A percentile compares a stretch with the other conserved stretches of the same genome.
phyloP scores from a whole-genome alignment of 768 basidiomycete species.

The Trametes cingulata region DNA sequence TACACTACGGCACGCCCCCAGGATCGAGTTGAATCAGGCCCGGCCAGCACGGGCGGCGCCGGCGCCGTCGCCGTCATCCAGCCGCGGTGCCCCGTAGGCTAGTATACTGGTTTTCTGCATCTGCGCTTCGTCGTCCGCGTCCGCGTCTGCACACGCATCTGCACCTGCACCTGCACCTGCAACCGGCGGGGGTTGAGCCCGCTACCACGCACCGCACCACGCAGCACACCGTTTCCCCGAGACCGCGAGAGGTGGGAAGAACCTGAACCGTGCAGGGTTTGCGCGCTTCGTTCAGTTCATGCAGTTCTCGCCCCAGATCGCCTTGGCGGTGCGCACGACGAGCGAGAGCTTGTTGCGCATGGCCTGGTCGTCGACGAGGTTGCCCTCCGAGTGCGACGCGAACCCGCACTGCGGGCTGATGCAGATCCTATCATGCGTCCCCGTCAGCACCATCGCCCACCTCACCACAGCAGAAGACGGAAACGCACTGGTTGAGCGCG shows the following conservation, averaged over 20 bases:
- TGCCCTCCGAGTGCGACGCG: constrained; percentile 48
- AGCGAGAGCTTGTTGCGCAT: constrained; percentile 39
- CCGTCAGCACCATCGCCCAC: not conserved
- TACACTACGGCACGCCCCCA: constrained; percentile 3
- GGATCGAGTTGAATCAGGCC: constrained; percentile 13
- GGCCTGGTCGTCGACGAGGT: constrained; percentile 38
- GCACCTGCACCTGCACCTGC: not conserved
- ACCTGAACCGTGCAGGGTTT: not conserved
- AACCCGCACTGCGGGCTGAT: constrained; percentile 57
- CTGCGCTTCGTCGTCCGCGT: not conserved
- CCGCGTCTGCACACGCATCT: not conserved
- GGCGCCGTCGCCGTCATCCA: not conserved
- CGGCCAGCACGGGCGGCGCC: not conserved
- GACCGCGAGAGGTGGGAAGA: not conserved
- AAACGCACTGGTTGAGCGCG: constrained; percentile 41
- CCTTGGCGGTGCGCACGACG: constrained; percentile 37
- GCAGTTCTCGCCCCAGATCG: constrained; percentile 34
- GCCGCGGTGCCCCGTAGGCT: not conserved
- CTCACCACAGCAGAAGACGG: not conserved
- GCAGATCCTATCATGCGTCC: constrained; percentile 35
- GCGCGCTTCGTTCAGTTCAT: not conserved
- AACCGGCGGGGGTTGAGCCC: constrained; percentile 7
- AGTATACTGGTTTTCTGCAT: not conserved
- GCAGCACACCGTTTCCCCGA: not conserved
- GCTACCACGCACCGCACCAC: not conserved